Evolutionary conservation across 176 grass and related monocot genomes (phyloP), one percentile per base, ranked within the genome.

Genomic region (Triticum timopheevii): DNA sequence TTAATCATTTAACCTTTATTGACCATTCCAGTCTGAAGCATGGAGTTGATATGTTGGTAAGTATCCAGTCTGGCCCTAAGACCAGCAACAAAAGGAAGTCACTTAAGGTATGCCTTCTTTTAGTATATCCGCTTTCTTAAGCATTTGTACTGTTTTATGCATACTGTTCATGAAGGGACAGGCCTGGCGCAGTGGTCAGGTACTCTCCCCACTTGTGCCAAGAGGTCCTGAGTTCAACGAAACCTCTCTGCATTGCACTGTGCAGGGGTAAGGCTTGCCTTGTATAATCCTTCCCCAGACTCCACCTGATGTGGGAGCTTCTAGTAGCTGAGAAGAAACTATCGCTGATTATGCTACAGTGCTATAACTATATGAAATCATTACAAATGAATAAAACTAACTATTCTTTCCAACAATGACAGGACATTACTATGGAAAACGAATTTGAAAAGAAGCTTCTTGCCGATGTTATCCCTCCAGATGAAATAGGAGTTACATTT

Each of bases 381-480:
- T 86, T 82, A 78, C 16, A 69, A 63, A 33, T 87, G 44, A 2
- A 17, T 80, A 69, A 9, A 68, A 1, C 90, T 91, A 77, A 90
- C 20, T 72, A 22, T 87, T 78, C 50, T 87, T 61, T 79, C 20
- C 66, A 80, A 90, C 34, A 80, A 86, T 85, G 47, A 49, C 76
- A 99, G 97, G 97, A 99, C 90, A 90, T 99, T 79, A 63, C 71
- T 30, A 99, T 89, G 9, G 97, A 99, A 27, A 99, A 96, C 5
- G 94, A 99, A 91, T 99, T 99, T 79, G 94, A 98, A 90, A 98
- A 98, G 92, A 90, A 89, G 74, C 93, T 99, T 80, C 90, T 99
- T 68, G 90, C 86, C 10, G 97, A 99, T 86, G 97, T 99, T 64
- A 99, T 99, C 23, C 97, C 97, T 80, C 94, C 97, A 56, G 87